Evolutionary conservation across 345 rosid genomes (phyloP), one percentile per base, ranked within the genome.

Genomic region (Rhodomyrtus tomentosa): DNA sequence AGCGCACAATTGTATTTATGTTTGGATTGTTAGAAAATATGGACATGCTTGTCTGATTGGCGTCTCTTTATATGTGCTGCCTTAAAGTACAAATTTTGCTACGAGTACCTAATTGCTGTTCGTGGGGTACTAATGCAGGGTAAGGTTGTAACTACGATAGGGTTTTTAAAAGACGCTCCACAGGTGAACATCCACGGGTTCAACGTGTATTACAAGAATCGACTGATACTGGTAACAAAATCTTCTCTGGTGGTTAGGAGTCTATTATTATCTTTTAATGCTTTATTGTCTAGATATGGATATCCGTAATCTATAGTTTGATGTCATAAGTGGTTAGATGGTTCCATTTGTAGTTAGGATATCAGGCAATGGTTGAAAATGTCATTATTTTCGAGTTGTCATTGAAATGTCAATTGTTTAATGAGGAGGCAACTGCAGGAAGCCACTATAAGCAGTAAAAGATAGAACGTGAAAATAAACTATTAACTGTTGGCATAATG

Each of bases 111-210:
- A 49, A 29, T 50, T 81, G 6, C 36, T 21, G 56, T 53, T 81
- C 48, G 32, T 24, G 85, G 54, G 54, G 87, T 72, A 79, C 83
- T 55, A 82, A 68, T 88, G 87, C 90, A 96, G 99, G 96, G 93
- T 84, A 68, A 86, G 79, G 97, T 93, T 73, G 88, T 94, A 62
- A 95, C 98, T 72, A 96, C 98, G 50, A 94, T 96, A 58, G 99
- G 99, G 55, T 96, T 96, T 92, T 84, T 95, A 74, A 95, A 96
- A 90, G 98, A 95, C 87, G 96, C 99, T 89, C 99, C 99, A 24
- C 89, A 88, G 52, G 87, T 95, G 62, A 90, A 87, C 84, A 82
- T 95, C 84, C 95, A 92, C 79, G 99, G 98, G 83, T 96, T 96
- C 90, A 94, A 91, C 84, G 92, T 96, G 74, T 96, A 95, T 87